These are phyloP conservation scores for Mucor saturninus DNA, from an alignment of 371 early-diverging fungal genomes.

Conservation along the genomic window DNA sequence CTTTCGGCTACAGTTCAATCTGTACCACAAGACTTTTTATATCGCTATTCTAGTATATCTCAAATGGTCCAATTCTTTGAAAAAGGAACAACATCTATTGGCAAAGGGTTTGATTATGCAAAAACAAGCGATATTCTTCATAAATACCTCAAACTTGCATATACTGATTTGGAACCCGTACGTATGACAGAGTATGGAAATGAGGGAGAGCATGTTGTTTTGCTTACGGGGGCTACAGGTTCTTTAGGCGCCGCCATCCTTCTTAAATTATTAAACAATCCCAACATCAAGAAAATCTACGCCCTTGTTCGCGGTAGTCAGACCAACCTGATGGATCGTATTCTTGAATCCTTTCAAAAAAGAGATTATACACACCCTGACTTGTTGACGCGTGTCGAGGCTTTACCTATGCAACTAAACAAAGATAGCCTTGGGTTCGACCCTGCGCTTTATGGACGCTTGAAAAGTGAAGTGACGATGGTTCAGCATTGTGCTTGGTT, in stretches of 20 bases:
- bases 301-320: slow-evolving; percentile 33
- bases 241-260: slow-evolving; percentile 45
- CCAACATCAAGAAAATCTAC: slow-evolving; percentile 34
- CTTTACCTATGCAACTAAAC: slow-evolving; percentile 16
- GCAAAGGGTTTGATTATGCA: background rate
- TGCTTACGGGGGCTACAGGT: slow-evolving; percentile 52
- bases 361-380: slow-evolving; percentile 27
- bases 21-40: slow-evolving; percentile 43
- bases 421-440: slow-evolving; percentile 32
- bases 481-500: slow-evolving; percentile 38
- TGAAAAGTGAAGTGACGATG: slow-evolving; percentile 36
- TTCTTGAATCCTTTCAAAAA: slow-evolving; percentile 28
- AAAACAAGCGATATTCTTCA: slow-evolving; percentile 15
- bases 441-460: slow-evolving; percentile 19
- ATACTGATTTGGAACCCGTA: background rate
- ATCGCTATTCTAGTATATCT: slow-evolving; percentile 31
- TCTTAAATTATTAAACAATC: slow-evolving; percentile 28
- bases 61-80: slow-evolving; percentile 15
- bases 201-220: slow-evolving; percentile 20
- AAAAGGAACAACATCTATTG: background rate
- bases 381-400: slow-evolving; percentile 13
- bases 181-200: slow-evolving; percentile 4
- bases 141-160: slow-evolving; percentile 19
- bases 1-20: slow-evolving; percentile 20
- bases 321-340: slow-evolving; percentile 18